Conservation (phyloP, 345 rosid species). For the Salix arbutifolia region DNA sequence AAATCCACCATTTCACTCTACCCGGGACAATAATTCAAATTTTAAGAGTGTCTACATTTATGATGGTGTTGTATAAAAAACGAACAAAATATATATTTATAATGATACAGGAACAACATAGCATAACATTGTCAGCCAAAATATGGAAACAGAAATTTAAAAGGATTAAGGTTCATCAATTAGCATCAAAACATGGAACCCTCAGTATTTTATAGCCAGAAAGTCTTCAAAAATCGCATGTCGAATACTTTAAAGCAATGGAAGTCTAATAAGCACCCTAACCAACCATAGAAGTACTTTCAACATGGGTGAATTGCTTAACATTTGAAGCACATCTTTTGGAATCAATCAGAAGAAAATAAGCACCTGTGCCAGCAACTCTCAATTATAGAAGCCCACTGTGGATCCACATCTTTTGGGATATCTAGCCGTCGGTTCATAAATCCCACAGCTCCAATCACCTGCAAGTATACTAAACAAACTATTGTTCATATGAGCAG, state of each 20-base stretch:
- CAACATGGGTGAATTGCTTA: background rate
- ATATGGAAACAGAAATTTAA: background rate
- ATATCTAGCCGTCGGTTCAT: constrained; percentile 91
- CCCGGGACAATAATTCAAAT: background rate
- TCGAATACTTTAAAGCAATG: background rate
- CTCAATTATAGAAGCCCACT: constrained; percentile 73
- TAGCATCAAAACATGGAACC: background rate
- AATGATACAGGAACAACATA: background rate
- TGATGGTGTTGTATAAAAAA: background rate
- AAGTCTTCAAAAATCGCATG: background rate
- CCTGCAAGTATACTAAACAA: constrained; percentile 49
- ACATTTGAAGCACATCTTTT: background rate
- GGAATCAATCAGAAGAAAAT: constrained; percentile 4
- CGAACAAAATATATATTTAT: background rate
- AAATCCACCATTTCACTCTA: background rate
- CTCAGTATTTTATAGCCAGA: background rate
- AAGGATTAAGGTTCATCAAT: background rate
- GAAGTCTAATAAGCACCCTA: background rate
- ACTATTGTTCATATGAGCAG: constrained; percentile 14
- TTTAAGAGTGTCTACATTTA: background rate
- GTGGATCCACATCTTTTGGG: constrained; percentile 75
- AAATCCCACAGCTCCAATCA: constrained; percentile 96
- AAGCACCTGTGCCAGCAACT: constrained; percentile 92
- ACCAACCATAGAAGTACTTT: background rate
- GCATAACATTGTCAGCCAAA: background rate